Evolutionary conservation across 108 stramenopile genomes (phyloP).

Genomic region (Conticribra weissflogii): DNA sequence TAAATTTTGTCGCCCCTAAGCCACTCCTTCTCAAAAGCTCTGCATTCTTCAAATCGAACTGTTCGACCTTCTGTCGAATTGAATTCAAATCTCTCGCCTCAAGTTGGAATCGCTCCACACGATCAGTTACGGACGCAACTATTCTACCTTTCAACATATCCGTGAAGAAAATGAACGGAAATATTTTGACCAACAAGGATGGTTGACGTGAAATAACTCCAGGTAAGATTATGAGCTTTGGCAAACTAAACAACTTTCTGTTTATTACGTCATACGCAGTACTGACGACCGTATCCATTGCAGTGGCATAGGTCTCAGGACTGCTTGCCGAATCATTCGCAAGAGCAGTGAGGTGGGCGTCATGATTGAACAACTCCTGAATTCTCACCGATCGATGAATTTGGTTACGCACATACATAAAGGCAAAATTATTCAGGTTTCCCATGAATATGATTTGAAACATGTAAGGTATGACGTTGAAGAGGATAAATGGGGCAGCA

Average conservation of each 20-base stretch:
- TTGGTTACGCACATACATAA: constrained; percentile 71
- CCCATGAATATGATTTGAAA: constrained; percentile 83
- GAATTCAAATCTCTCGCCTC: constrained; percentile 66
- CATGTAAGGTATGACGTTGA: constrained; percentile 85
- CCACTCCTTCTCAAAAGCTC: constrained; percentile 81
- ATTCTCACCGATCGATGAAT: constrained; percentile 83
- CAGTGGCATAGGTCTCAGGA: constrained; percentile 70
- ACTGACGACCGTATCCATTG: constrained; percentile 74
- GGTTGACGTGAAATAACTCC: constrained; percentile 79
- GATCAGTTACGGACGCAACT: constrained; percentile 70
- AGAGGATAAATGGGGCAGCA: constrained; percentile 81
- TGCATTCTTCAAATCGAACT: constrained; percentile 89
- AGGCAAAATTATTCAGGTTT: constrained; percentile 82
- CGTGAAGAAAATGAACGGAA: constrained; percentile 77
- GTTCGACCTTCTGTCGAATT: constrained; percentile 80
- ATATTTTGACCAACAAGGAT: constrained; percentile 72
- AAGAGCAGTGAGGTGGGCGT: constrained; percentile 69
- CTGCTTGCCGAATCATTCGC: constrained; percentile 73
- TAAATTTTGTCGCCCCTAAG: constrained; percentile 70
- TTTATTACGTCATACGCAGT: constrained; percentile 67
- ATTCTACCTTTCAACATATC: constrained; percentile 76
- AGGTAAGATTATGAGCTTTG: constrained; percentile 80
- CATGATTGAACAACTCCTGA: constrained; percentile 80
- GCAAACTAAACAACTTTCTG: constrained; percentile 87
- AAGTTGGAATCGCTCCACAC: constrained; percentile 72